Evolutionary conservation across 2,329 filamentous ascomycete species (phyloP).

Genomic region (Phialocephala subalpina): DNA sequence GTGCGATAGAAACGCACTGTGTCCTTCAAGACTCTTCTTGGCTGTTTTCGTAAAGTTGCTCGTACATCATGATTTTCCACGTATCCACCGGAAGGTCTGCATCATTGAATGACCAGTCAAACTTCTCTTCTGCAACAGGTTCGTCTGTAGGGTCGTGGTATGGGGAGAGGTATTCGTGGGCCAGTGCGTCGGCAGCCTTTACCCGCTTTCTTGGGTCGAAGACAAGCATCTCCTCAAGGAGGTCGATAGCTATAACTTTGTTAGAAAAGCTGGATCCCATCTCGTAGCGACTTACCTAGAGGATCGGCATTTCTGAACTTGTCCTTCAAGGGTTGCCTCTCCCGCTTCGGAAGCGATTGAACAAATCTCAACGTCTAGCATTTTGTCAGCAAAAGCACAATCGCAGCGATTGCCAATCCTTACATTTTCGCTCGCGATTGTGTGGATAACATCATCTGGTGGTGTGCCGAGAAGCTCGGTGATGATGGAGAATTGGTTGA

Average conservation of each 20-base stretch:
- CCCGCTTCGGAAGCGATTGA: conserved; percentile 93
- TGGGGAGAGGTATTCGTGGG: conserved; percentile 91
- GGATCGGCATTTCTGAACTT: conserved; percentile 98
- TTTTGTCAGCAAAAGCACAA: conserved; percentile 38
- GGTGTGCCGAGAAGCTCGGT: conserved; percentile 96
- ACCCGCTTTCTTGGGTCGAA: conserved; percentile 98
- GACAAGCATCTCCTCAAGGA: conserved; percentile 96
- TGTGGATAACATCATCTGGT: conserved; percentile 97
- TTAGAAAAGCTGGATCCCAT: conserved; percentile 38
- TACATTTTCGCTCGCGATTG: conserved; percentile 97
- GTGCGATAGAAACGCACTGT: conserved; percentile 33
- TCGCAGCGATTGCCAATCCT: conserved; percentile 45
- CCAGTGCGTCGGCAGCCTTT: conserved; percentile 83
- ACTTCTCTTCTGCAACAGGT: conserved; percentile 94
- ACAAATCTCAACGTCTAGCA: conserved; percentile 91
- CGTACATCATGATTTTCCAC: conserved; percentile 99
- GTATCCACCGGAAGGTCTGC: conserved; percentile 96
- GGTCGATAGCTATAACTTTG: conserved; percentile 75
- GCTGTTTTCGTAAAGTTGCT: conserved; percentile 43
- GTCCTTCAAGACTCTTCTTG: conserved; percentile 36
- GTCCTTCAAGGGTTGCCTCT: conserved; percentile 83
- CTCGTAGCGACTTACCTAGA: conserved; percentile 61
- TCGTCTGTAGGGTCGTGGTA: conserved; percentile 99
- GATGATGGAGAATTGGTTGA: conserved; percentile 99
- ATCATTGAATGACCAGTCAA: conserved; percentile 99